Evolutionary conservation across 495 filamentous ascomycete species (phyloP), one percentile per base, ranked within the genome.

Genomic region (Pseudoneurospora amorphoporcata): DNA sequence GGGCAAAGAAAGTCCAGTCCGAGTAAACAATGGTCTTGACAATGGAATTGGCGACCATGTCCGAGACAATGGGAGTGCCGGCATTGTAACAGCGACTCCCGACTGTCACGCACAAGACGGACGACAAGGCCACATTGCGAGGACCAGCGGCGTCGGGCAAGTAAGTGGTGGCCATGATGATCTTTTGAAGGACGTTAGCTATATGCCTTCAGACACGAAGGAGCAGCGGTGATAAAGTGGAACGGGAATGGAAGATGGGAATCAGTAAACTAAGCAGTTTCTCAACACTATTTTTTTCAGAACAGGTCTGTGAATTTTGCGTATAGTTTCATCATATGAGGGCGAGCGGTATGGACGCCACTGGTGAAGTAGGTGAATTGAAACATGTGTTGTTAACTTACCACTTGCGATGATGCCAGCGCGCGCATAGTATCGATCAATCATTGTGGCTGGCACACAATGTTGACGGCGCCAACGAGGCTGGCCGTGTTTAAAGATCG

Each of bases 221-320:
- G 40, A n/a, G 39, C 32, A 69, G 19, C 41, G 43, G 8, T 19
- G 16, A 37, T 8, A 71, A 71, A 35, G 17, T 12, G 10, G 29
- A 39, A 43, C 16, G 6, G 65, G 17, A 12, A 41, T 12, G 70
- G 12, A 39, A 68, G 12, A 40, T 69, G 71, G 68, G 1, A 65
- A 78, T 83, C 81, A 84, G 81, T 71, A 78, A 76, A 82, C 76
- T 71, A 78, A 82, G 83, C 83, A 79, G 80, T 78, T 75, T 82
- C 79, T 86, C 85, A 80, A 85, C 85, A 87, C 74, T 73, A 61
- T 65, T 16, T 65, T 16, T 38, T 86, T 87, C 84, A 85, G 86
- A 87, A 87, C 86, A 87, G 86, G 86, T 87, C 86, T 87, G 86
- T 86, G 82, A 86, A 75, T 70, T 65, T 73, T 83, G 81, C 81